phyloP scores from a whole-genome alignment of 1,284 basidiomycete species.

The Ganoderma multipileum region DNA sequence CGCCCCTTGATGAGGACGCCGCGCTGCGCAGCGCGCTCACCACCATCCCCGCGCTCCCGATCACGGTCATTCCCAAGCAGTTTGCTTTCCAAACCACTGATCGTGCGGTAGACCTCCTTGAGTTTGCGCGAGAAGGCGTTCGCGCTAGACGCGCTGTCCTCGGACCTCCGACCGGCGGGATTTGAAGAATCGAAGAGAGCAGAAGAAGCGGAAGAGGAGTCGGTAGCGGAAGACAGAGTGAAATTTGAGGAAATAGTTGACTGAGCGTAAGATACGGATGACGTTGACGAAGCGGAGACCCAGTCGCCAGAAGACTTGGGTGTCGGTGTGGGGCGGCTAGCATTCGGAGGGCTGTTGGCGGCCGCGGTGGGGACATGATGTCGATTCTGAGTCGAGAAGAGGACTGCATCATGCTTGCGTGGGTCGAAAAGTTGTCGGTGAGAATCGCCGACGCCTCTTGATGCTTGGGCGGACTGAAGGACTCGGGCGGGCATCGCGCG shows the following conservation, averaged over 20 bases:
- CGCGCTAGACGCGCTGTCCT: conserved; percentile 61
- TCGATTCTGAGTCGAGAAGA: conserved; percentile 70
- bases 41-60: conserved; percentile 43
- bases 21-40: conserved; percentile 30
- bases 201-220: conserved; percentile 72
- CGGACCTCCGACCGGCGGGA: conserved; percentile 45
- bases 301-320: conserved; percentile 71
- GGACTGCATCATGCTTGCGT: conserved; percentile 84
- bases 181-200: conserved; percentile 57
- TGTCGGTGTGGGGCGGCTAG: conserved; percentile 50
- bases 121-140: conserved; percentile 78
- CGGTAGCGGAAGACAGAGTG: conserved; percentile 76
- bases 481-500: conserved; percentile 42
- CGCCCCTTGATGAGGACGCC: conserved; percentile 61
- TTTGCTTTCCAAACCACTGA: conserved; percentile 75
- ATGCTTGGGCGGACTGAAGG: conserved; percentile 38
- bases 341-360: conserved; percentile 29
- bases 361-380: conserved; percentile 40
- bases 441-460: conserved; percentile 43
- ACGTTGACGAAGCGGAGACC: conserved; percentile 77
- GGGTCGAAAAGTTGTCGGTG: conserved; percentile 82
- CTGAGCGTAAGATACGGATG: conserved; percentile 68
- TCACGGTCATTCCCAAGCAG: conserved; percentile 69
- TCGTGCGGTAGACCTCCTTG: conserved; percentile 81
- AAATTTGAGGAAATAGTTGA: conserved; percentile 76